A percentile compares a stretch with the other conserved stretches of the same genome.
These are phyloP conservation scores for Lactifluus subvellereus DNA, from an alignment of 768 basidiomycete species.

Conservation along the genomic window DNA sequence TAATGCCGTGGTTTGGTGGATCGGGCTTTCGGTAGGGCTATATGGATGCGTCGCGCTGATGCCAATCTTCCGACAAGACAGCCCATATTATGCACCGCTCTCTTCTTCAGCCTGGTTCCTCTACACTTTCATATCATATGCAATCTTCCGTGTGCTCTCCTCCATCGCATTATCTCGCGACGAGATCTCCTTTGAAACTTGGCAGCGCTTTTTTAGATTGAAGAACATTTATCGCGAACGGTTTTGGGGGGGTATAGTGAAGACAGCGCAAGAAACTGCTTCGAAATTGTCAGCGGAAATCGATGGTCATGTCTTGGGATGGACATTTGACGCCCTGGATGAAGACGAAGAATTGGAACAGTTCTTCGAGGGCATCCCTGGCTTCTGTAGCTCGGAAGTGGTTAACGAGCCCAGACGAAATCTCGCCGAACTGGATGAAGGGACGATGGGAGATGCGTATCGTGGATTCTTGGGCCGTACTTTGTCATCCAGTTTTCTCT, in stretches of 20 bases:
- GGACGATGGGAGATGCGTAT: not conserved
- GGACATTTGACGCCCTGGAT: not conserved
- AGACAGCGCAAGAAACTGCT: not conserved
- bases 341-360: not conserved
- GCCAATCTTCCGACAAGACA: not conserved
- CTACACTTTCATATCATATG: not conserved
- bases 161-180: not conserved
- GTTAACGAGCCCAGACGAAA: not conserved
- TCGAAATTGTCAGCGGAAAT: not conserved
- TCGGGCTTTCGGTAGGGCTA: not conserved
- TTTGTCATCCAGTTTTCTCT: not conserved
- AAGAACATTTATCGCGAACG: not conserved
- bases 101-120: not conserved
- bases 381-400: not conserved
- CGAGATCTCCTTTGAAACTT: not conserved
- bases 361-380: not conserved
- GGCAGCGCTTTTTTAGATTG: not conserved
- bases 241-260: not conserved
- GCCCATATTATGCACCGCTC: not conserved
- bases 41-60: conserved; percentile 1
- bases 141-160: not conserved
- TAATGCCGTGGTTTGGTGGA: not conserved
- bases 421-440: too few species aligned
- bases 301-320: not conserved
- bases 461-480: not conserved